Percentiles rank a stretch among this genome's conserved stretches.
phyloP scores from a whole-genome alignment of 768 basidiomycete genomes.

The Lactarius quietus region DNA sequence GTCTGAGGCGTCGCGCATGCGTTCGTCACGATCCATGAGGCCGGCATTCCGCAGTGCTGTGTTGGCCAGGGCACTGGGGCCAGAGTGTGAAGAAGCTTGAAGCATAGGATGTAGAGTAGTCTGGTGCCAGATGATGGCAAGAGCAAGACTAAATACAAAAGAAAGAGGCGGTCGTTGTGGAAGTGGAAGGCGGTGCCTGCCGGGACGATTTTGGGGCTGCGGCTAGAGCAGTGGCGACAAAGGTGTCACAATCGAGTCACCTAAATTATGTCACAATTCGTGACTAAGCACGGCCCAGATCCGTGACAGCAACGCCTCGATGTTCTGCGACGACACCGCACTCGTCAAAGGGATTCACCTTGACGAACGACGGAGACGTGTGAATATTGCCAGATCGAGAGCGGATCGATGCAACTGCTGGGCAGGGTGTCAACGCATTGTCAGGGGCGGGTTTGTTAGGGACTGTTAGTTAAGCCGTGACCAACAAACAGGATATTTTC shows the following conservation, averaged over 20 bases:
- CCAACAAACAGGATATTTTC: conserved; percentile 18
- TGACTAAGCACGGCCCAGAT: conserved; percentile 10
- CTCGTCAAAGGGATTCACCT: neutral
- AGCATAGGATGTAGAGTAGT: conserved; percentile 40
- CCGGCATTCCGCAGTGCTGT: conserved; percentile 67
- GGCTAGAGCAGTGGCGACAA: neutral
- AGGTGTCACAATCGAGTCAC: conserved; percentile 21
- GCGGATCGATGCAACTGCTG: neutral
- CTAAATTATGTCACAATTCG: neutral
- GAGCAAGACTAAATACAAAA: conserved; percentile 10
- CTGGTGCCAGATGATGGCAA: conserved; percentile 10
- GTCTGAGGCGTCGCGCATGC: conserved; percentile 68
- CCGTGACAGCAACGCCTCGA: neutral
- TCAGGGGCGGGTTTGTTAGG: conserved; percentile 11
- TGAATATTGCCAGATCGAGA: neutral
- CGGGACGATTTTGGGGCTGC: neutral
- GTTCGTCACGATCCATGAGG: conserved; percentile 71
- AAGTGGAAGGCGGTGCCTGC: conserved; percentile 15
- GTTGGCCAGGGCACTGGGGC: conserved; percentile 54
- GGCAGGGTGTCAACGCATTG: neutral
- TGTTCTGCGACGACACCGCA: neutral
- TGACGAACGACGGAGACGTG: neutral
- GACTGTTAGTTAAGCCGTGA: conserved; percentile 24
- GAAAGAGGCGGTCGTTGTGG: conserved; percentile 14
- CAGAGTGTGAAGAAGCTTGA: conserved; percentile 58